Evolutionary conservation across 192 early-diverging fungal species (phyloP).

Genomic region (Pilobolus umbonatus): DNA sequence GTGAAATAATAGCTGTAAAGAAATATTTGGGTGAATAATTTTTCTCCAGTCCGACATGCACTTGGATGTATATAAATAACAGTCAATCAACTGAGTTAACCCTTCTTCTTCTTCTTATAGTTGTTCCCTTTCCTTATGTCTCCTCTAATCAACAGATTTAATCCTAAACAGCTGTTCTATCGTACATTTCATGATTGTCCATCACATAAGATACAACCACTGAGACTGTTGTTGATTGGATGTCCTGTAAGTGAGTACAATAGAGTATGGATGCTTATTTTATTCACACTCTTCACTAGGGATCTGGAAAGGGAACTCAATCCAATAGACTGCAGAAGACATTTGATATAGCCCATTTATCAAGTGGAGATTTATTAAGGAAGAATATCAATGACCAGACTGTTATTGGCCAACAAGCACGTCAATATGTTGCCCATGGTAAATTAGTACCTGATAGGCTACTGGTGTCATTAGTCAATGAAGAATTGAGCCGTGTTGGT

Average conservation of each 20-base stretch:
- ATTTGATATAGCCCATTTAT: conserved; percentile 66
- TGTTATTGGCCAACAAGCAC: conserved; percentile 54
- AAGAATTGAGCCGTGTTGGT: conserved; percentile 51
- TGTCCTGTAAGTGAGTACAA: conserved; percentile 59
- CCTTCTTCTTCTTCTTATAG: too few species aligned
- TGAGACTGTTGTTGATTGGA: conserved; percentile 67
- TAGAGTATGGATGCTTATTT: neutral
- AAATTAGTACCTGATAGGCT: conserved; percentile 70
- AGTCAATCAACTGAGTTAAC: too few species aligned
- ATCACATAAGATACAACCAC: conserved; percentile 34
- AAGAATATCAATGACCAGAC: conserved; percentile 72
- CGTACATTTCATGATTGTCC: conserved; percentile 29
- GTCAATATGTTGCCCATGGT: conserved; percentile 45
- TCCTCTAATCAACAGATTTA: too few species aligned
- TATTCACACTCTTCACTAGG: conserved; percentile 36
- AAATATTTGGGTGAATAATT: too few species aligned
- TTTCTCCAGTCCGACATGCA: too few species aligned
- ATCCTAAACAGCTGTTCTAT: too few species aligned
- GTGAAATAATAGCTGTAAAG: too few species aligned
- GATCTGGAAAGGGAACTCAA: conserved; percentile 90
- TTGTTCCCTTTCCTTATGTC: too few species aligned
- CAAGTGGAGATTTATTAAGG: conserved; percentile 87
- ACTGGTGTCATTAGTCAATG: conserved; percentile 57
- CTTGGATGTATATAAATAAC: too few species aligned
- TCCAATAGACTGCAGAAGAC: conserved; percentile 65